Base-by-base conservation (phyloP, 1,284 basidiomycete genomes). In the Heliocybe sulcata region DNA sequence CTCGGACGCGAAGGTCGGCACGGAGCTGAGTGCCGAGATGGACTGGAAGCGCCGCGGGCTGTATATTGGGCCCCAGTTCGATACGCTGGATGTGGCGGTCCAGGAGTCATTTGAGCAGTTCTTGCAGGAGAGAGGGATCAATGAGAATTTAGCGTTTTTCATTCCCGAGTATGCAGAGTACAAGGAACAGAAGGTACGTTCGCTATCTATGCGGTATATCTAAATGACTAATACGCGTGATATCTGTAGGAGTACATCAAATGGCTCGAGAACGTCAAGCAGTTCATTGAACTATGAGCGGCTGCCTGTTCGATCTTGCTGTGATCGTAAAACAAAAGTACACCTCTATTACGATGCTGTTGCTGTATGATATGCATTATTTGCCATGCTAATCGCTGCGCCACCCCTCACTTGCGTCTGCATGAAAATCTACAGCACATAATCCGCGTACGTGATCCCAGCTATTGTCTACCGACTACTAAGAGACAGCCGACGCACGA, bases 21-120 rank as follows among this genome's bases (percentile, higher is more conserved):
- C 84, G 10, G 86, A 88, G 31, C 72, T 93, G 60, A 92, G 86
- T 20, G 87, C 92, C 6, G 94, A 98, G 60, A 90, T 90, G 12
- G 95, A 98, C 74, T 98, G 92, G 92, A 87, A 88, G 67, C 84
- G 95, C 53, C 83, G 94, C 45, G 92, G 90, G 9, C 74, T 90
- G 61, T 98, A 97, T 78, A 25, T 53, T 58, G 22, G 54, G n/a
- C 29, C 11, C 20, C 57, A 87, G 82, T 98, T 98, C 66, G 92
- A 96, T 58, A 92, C 94, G 53, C 83, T 98, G 50, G 96, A 98
- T 67, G 78, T 88, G 31, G 69, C 71, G 4, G 83, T 99, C 10
- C 96, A 98, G 74, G 85, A 89, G 58, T 86, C 91, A 67, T 92
- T 96, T 65, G 86, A 92, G 65, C 77, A 79, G 65, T 96, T 77